Evolutionary conservation across 2,329 filamentous ascomycete genomes (phyloP), one percentile per base, ranked within the genome.

Genomic region (Nemania diffusa): DNA sequence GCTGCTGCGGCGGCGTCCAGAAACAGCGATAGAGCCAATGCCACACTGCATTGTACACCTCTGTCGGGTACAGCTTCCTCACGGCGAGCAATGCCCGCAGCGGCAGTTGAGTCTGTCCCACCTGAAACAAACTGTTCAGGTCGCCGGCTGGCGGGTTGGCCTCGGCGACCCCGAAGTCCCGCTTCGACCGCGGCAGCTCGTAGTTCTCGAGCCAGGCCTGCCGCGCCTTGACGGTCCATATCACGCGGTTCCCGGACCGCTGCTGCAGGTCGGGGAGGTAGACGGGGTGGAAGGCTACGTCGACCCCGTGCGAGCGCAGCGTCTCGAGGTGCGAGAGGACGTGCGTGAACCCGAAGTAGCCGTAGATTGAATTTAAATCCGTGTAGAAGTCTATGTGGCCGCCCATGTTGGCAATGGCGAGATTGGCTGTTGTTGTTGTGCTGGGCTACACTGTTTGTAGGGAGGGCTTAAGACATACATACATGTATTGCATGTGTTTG

Each of bases 141-240:
- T 67, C 48, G 2, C 64, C 53, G 2, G 44, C 56, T 6, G 65
- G 65, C 27, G 62, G 56, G 6, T 17, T 56, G 1, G 56, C 62
- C 34, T 61, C 55, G 6, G 42, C 8, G 15, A 68, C 65, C 1
- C 65, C 62, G 11, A 65, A 68, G 46, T 65, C 62, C 6, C 64
- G 52, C 57, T 65, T 68, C 8, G 62, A 68, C 7, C 65, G 61
- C 42, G 51, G 65, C 46, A 68, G 52, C 44, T 68, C 62, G 50
- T 65, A 65, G 1, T 57, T 48, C 62, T 68, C 65, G 29, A 65
- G 65, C 65, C 65, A 65, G 42, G 40, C 20, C 34, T 68, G 65
- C 0, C 56, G 65, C 32, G 62, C 57, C 42, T 60, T 61, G 29
- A 68, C 65, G 0, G 65, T 52, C 65, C 62, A 65, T 60, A 68